phyloP scores from a whole-genome alignment of 306 rosid genomes.

The Arachis hypogaea region DNA sequence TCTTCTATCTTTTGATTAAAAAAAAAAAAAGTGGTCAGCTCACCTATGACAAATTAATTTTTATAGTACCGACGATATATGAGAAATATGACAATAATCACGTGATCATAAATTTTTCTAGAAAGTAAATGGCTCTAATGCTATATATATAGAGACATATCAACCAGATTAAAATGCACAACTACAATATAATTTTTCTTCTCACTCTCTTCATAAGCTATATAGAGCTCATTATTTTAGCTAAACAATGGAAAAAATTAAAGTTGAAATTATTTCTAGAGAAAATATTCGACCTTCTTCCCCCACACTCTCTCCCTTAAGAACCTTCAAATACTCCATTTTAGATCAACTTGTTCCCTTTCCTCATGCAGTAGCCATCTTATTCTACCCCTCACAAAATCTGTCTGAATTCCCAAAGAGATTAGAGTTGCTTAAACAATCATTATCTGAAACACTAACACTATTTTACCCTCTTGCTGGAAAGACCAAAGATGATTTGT shows the following conservation, averaged over 20 bases:
- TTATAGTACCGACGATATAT: no score
- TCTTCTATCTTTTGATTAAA: no score
- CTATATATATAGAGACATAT: no score
- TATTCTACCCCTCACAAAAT: slow-evolving; percentile 24
- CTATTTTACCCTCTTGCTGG: slow-evolving; percentile 61
- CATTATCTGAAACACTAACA: slow-evolving; percentile 52
- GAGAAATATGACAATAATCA: no score
- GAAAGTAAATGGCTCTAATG: no score
- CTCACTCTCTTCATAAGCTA: no score
- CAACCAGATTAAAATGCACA: no score
- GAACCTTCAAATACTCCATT: slow-evolving; percentile 39
- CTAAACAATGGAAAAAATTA: neutral
- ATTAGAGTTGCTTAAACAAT: slow-evolving; percentile 42
- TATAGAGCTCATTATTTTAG: no score
- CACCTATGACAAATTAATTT: no score
- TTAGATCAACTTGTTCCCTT: slow-evolving; percentile 46
- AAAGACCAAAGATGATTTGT: slow-evolving; percentile 35
- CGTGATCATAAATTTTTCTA: no score
- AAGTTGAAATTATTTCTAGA: slow-evolving; percentile 42
- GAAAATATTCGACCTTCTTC: slow-evolving; percentile 47
- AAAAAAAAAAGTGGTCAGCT: no score
- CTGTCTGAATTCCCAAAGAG: slow-evolving; percentile 12
- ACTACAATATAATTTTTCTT: no score
- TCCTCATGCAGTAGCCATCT: slow-evolving; percentile 33
- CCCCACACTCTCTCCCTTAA: slow-evolving; percentile 44